Base-by-base conservation (phyloP, 2,329 filamentous ascomycete species). In the Pestalotiopsis sp. region DNA sequence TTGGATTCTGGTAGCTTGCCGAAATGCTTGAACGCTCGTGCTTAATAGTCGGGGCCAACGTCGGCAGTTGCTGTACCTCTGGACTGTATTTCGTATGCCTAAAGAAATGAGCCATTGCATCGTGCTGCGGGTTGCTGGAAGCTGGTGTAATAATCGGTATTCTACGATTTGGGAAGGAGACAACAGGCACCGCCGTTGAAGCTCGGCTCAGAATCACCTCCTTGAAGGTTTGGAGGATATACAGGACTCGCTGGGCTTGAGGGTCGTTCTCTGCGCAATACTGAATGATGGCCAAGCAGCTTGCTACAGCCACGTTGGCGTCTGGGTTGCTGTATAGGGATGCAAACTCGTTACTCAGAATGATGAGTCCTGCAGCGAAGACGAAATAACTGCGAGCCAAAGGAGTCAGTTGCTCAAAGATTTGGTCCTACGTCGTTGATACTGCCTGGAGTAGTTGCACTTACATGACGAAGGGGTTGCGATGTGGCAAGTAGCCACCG, bases 381-480 rank as follows among this genome's bases (percentile, higher is more conserved):
- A 89, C 79, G 66, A 86, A 87, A 71, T 88, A 84, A 71, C 87
- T 89, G 35, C 20, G 9, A 1, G 10, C 1, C 17, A n/a, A 65
- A 73, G 67, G 17, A 30, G 52, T 52, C 10, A 48, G 65, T 11
- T 7, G 10, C 26, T 26, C 62, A 5, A 13, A 59, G n/a, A 10
- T 35, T 66, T 55, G 7, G 20, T 7, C n/a, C 52, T 26, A 26
- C 17, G 7, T 10, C 10, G 35, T 3, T 7, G 38, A 61, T 26
- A 61, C 6, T 22, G 13, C n/a, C 11, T 14, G 7, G 17, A 7
- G 17, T 39, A 20, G 60, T 5, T 44, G 11, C 20, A 77, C 86
- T 78, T 75, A 89, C 87, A 88, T 81, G 65, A 87, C 78, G 68
- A 89, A 87, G 0, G 86, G 86, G 69, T 89, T 85, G 60, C 85